Evolutionary conservation across 768 basidiomycete genomes (phyloP), one percentile per base, ranked within the genome.

Genomic region (Russula earlei): DNA sequence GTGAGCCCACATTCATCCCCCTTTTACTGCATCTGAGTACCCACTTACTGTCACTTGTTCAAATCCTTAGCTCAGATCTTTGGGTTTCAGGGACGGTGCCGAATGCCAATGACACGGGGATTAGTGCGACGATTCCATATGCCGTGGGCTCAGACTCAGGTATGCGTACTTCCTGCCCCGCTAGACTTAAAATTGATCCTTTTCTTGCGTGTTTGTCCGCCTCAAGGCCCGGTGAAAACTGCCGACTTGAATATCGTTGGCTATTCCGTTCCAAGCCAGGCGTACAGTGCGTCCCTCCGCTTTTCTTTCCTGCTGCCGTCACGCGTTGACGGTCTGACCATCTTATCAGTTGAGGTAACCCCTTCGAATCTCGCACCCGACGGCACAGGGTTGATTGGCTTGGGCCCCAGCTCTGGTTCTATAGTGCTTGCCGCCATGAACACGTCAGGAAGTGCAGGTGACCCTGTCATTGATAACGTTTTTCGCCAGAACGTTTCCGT

Each of bases 401-500:
- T 87, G 4, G 86, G 87, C 0, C 83, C 79, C 45, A 79, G 73
- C 64, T 70, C 67, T 14, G 79, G 72, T 40, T 86, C 79, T 2
- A 68, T 62, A 17, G 68, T 86, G 51, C 67, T 72, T 48, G 33
- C 61, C 43, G 56, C 67, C 36, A 54, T 67, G 2, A 58, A 67
- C 55, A 17, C 52, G n/a, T 15, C 70, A 12, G 62, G 69, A 0
- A 83, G 79, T 6, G 75, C 69, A 0, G 83, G 79, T 6, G 75
- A 78, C 55, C 69, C 82, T 1, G 72, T 81, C 27, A 71, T 86
- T n/a, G 81, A 85, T 68, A 74, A 80, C 41, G 80, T 86, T 60
- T 88, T 89, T 65, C 64, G 67, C 4, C 77, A 81, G 59, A 74
- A 86, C 62, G 67, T 69, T 6, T 70, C 77, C 19, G 70, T 78